Base-by-base conservation (phyloP, 768 basidiomycete genomes). In the Boletus edulis region DNA sequence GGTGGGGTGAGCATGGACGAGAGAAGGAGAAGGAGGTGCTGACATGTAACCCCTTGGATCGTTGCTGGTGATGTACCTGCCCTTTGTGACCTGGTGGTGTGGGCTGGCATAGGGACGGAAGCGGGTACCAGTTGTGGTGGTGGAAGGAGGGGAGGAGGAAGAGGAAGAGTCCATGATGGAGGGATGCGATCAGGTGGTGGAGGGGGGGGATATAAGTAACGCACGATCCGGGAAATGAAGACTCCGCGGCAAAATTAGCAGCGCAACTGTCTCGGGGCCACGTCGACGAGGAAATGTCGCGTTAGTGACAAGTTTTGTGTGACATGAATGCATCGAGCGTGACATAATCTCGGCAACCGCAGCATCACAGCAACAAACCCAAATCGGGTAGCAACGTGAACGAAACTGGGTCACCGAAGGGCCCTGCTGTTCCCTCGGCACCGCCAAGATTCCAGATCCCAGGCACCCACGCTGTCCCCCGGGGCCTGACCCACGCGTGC, bases 21-120 rank as follows among this genome's bases (percentile, higher is more conserved):
- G 20, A 15, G 39, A 13, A 15, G 40, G 15, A 47, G 20, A 24
- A 4, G 7, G 50, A 46, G 18, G 39, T 44, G 73, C 87, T 62
- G 54, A 93, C 91, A 94, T 91, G 73, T 93, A 94, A 15, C 91
- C 91, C 63, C 91, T 76, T 24, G 89, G 86, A 75, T 94, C 91
- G 64, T 91, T 93, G 73, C 86, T 88, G 29, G 91, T 94, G 67
- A 93, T 94, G 71, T 93, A 94, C 24, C 91, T 81, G 55, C 87
- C 88, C 70, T 90, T 91, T 4, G 85, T 87, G 55, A 92, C 90
- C 68, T 89, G 86, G 71, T 92, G 89, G 61, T 81, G 81, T 3
- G 86, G 75, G 65, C 85, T 89, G 14, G 87, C 83, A 63, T 83
- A 91, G 24, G 89, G 89, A 51, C 86, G 81, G 67, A 78, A 81